Percentiles rank a stretch among this genome's conserved stretches.
Evolutionary conservation across 441 rosid species (phyloP).

Genomic region (Hura crepitans): DNA sequence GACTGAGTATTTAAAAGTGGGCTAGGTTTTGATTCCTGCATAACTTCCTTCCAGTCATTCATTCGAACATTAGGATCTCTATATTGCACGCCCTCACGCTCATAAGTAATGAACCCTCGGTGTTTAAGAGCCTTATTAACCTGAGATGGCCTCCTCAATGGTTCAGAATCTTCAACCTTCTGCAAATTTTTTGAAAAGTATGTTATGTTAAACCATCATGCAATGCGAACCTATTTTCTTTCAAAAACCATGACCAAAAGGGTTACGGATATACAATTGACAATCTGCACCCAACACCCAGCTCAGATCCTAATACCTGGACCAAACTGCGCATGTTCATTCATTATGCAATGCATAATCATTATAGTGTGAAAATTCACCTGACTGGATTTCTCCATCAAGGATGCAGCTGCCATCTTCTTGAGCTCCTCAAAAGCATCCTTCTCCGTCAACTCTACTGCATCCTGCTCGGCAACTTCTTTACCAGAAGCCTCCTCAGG

Average conservation of each 20-base stretch:
- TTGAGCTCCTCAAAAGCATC: conserved; percentile 94
- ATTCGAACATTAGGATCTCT: conserved; percentile 87
- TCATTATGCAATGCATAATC: not conserved
- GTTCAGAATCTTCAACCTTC: conserved; percentile 41
- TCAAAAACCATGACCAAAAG: not conserved
- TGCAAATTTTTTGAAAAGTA: conserved; percentile 22
- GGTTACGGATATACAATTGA: not conserved
- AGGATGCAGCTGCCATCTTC: conserved; percentile 69
- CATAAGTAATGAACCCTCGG: conserved; percentile 86
- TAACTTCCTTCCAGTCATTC: conserved; percentile 95
- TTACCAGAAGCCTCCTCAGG: conserved; percentile 38
- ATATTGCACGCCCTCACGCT: conserved; percentile 89
- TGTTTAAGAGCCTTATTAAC: conserved; percentile 71
- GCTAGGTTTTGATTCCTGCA: conserved; percentile 77
- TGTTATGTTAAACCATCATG: not conserved
- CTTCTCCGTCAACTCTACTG: conserved; percentile 49
- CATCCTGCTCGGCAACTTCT: conserved; percentile 58
- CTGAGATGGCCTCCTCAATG: conserved; percentile 56
- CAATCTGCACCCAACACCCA: not conserved
- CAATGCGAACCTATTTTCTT: not conserved
- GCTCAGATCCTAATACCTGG: not conserved
- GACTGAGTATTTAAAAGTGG: conserved; percentile 89
- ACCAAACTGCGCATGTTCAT: not conserved
- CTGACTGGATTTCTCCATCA: conserved; percentile 42
- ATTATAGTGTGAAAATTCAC: conserved; percentile 26